Base-by-base conservation (phyloP, 805 yeast genomes). In the Komagataella populi region DNA sequence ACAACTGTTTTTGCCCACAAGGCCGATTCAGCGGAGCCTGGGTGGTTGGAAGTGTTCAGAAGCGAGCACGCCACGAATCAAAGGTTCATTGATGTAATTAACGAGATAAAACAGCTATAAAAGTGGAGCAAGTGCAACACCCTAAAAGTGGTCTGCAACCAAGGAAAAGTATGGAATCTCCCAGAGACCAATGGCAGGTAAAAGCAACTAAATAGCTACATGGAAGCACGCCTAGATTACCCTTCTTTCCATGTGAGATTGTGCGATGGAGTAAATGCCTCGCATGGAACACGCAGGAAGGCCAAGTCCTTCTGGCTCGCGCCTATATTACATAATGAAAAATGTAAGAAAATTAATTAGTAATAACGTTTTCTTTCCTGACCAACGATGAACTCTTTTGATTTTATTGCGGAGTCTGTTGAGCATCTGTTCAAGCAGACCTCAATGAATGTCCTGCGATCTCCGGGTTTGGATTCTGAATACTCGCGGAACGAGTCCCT, bases 1-100 rank as follows among this genome's bases (percentile, higher is more conserved):
- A 85, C 87, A 30, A 30, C 14, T 30, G 14, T 30, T 8, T 30
- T 14, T 30, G 39, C 12, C 1, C 39, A 30, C 14, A 30, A 30
- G 39, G 14, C 10, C 8, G 39, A 30, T 30, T 30, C 39, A 10
- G 12, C 39, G 1, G 39, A 30, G n/a, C 39, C 39, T 30, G 14
- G 6, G 4, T 30, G 39, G 39, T 14, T 30, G 39, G n/a, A 30
- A 10, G 39, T 30, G 14, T 30, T 30, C 6, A 14, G 14, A 30
- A 30, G 14, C 3, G 39, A 30, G 6, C 14, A 30, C 14, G 10
- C 39, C 4, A 30, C 39, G 39, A 30, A 30, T 8, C 39, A 30
- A 10, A 30, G 39, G 39, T 30, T 30, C 39, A 14, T 30, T 14
- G 39, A 8, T 30, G 39, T 30, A 6, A 30, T 30, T 14, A 30